phyloP scores from a whole-genome alignment of 345 rosid genomes.

The Arabis hirsuta region DNA sequence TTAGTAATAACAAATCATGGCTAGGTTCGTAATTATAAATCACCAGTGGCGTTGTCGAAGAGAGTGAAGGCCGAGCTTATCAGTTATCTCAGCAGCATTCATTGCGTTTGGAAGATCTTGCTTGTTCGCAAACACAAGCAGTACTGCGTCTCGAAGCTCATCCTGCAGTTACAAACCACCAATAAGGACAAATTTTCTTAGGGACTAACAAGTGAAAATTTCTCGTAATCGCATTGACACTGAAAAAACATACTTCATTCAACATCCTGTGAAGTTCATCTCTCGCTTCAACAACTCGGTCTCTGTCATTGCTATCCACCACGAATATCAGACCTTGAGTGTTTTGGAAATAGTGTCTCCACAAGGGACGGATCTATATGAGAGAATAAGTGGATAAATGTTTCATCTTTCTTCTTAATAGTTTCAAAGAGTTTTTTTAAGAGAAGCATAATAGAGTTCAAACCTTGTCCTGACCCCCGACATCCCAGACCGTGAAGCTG shows the following conservation, averaged over 20 bases:
- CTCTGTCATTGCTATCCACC: slow-evolving; percentile 72
- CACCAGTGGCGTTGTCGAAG: slow-evolving; percentile 73
- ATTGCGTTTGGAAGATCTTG: slow-evolving; percentile 75
- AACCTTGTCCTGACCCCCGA: slow-evolving; percentile 77
- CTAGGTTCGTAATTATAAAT: not conserved
- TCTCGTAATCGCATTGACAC: not conserved
- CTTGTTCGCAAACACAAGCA: slow-evolving; percentile 74
- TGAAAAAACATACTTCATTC: slow-evolving; percentile 55
- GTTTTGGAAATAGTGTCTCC: slow-evolving; percentile 78
- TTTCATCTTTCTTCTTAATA: not conserved
- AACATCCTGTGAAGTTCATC: slow-evolving; percentile 78
- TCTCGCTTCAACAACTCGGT: slow-evolving; percentile 71
- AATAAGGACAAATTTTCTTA: not conserved
- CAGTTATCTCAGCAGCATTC: slow-evolving; percentile 76
- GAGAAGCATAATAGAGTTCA: not conserved
- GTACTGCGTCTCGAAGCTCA: slow-evolving; percentile 66
- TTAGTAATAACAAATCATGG: not conserved
- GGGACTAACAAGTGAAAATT: not conserved
- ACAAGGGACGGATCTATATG: slow-evolving; percentile 67
- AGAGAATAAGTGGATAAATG: not conserved
- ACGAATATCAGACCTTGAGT: slow-evolving; percentile 76
- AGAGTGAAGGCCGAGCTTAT: slow-evolving; percentile 71
- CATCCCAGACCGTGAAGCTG: slow-evolving; percentile 76
- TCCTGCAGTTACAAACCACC: slow-evolving; percentile 45
- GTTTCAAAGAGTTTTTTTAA: not conserved